These are phyloP conservation scores for Eucalyptus guilfoylei DNA, from an alignment of 345 rosid genomes.

Conservation along the genomic window DNA sequence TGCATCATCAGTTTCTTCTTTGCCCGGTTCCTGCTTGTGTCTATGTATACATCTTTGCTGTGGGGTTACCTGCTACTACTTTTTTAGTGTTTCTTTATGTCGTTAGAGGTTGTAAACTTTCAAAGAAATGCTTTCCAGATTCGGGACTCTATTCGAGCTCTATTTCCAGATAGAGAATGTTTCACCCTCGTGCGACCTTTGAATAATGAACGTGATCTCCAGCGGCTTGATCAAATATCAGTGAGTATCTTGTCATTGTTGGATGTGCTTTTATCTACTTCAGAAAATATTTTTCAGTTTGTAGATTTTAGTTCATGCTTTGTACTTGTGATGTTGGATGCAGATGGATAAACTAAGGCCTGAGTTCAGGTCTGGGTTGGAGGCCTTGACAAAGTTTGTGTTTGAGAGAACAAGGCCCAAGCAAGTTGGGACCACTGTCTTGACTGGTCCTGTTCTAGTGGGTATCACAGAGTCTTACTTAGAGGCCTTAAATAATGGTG, in stretches of 20 bases:
- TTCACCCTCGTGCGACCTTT: constrained; percentile 87
- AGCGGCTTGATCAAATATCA: constrained; percentile 74
- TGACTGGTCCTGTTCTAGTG: constrained; percentile 94
- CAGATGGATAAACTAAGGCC: constrained; percentile 78
- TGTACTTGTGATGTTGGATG: not conserved
- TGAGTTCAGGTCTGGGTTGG: constrained; percentile 79
- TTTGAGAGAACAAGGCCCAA: constrained; percentile 98
- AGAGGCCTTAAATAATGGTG: constrained; percentile 95
- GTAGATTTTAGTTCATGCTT: not conserved
- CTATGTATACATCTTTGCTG: not conserved
- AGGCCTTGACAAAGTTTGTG: constrained; percentile 90
- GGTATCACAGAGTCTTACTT: constrained; percentile 87
- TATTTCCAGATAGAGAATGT: constrained; percentile 97
- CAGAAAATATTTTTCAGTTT: not conserved
- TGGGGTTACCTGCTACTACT: not conserved
- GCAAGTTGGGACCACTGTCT: constrained; percentile 81
- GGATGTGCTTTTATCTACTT: not conserved
- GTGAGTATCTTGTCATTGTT: constrained; percentile 28
- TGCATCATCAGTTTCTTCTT: not conserved
- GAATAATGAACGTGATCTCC: constrained; percentile 84
- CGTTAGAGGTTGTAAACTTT: not conserved
- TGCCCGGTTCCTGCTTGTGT: not conserved
- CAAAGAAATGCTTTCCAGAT: constrained; percentile 27
- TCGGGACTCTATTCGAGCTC: constrained; percentile 86
- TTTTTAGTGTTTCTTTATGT: not conserved